Evolutionary conservation across 768 basidiomycete species (phyloP), one percentile per base, ranked within the genome.

Genomic region (Ephemerocybe angulata): DNA sequence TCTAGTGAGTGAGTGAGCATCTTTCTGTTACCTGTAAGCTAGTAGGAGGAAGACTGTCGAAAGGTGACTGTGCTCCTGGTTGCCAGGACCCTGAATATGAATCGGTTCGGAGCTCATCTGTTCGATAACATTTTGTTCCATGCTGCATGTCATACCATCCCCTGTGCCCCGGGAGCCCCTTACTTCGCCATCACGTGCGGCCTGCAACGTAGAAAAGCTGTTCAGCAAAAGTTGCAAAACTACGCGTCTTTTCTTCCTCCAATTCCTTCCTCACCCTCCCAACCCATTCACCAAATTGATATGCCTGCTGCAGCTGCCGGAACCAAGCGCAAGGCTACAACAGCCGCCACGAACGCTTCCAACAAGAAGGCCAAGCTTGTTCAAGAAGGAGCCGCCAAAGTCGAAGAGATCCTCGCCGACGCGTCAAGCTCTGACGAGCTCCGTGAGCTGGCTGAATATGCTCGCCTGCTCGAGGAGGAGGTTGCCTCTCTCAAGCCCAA

Each of bases 401-500:
- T 78, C 27, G 65, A 71, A 49, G 64, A 66, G 4, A 71, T 80
- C 56, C 69, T 82, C 47, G 67, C 66, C 8, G 65, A 74, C 38
- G 64, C 64, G 28, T 61, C 65, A n/a, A 62, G 59, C 22, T 77
- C 75, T 48, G 60, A 58, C 7, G 54, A 58, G 21, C 33, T 70
- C 12, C 54, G 49, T 15, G 15, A 41, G 21, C 46, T 67, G 58
- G 61, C 56, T 30, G 66, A 49, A 19, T 69, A 62, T 50, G 65
- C 59, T 55, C 67, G 62, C 46, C 63, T 62, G 57, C 54, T 71
- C 17, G 67, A 71, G 53, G 61, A 68, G 27, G 59, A 67, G 42
- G 46, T 70, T 22, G 55, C 59, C 0, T 52, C 58, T 1, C 52
- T 52, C 30, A 66, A 66, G 50, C 63, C 66, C 1, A 68, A 71